Conservation (phyloP, 768 basidiomycete species). For the Jaapia argillacea region DNA sequence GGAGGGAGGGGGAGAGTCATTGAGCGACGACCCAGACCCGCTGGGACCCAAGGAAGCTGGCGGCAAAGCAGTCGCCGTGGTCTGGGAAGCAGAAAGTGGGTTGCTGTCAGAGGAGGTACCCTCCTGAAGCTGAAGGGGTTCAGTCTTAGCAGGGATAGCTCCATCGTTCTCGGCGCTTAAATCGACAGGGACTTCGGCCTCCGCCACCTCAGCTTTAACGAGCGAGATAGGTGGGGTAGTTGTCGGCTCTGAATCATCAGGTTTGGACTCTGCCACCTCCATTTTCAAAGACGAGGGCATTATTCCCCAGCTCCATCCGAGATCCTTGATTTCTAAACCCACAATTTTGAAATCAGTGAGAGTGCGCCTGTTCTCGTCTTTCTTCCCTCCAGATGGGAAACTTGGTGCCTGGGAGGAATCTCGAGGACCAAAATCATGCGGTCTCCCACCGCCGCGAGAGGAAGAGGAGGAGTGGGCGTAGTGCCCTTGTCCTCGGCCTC, state of each 20-base stretch:
- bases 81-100: neutral
- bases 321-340: conserved; percentile 73
- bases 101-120: neutral
- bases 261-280: neutral
- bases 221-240: conserved; percentile 14
- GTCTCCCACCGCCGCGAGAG: conserved; percentile 30
- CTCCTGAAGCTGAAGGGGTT: neutral
- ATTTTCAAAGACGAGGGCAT: conserved; percentile 21
- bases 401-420: conserved; percentile 24
- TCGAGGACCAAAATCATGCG: conserved; percentile 30
- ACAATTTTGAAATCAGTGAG: conserved; percentile 98
- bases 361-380: conserved; percentile 82
- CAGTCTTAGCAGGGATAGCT: conserved; percentile 6
- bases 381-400: conserved; percentile 44
- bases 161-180: no score
- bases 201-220: conserved; percentile 11
- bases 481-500: conserved; percentile 57
- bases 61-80: no score
- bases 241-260: neutral
- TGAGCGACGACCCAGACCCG: conserved; percentile 10
- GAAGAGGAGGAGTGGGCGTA: conserved; percentile 14
- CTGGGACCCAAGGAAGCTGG: conserved; percentile 5
- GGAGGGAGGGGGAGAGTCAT: conserved; percentile 52
- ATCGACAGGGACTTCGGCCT: no score
- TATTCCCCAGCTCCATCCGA: conserved; percentile 83